Evolutionary conservation across 768 basidiomycete genomes (phyloP), one percentile per base, ranked within the genome.

Genomic region (Leccinum rimulosum): DNA sequence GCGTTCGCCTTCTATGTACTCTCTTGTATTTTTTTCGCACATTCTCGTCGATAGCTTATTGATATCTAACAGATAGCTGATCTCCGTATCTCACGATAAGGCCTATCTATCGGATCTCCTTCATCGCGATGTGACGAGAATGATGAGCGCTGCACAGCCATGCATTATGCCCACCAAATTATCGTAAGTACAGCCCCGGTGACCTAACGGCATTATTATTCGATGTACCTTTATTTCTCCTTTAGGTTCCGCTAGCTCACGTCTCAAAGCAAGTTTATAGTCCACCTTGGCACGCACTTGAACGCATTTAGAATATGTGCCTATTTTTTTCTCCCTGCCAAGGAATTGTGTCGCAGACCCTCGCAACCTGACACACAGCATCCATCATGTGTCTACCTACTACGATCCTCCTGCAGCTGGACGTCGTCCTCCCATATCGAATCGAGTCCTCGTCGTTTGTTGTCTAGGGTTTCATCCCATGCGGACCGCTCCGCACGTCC

Each of bases 121-220:
- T 52, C 14, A 35, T 17, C 45, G 12, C 17, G 7, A 28, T 22
- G 25, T 56, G 56, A 57, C 56, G 31, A 50, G 57, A 65, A 47
- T 59, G 63, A 62, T 66, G 38, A 40, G 38, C 38, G 38, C 38
- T n/a, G 38, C 38, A 40, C 38, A 40, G 38, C 38, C 38, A 38
- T 38, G 38, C 52, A 56, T 30, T 43, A 48, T 50, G 9, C n/a
- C 40, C 40, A 19, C 40, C n/a, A 30, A 50, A 50, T 50, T 50
- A 12, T 50, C 36, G 36, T n/a, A n/a, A n/a, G n/a, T 15, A 36
- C 36, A 17, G 27, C 15, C 49, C 28, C 27, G 33, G 33, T 12
- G 12, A 25, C 28, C 2, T 25, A 30, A 50, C n/a, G 45, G 45
- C 45, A 30, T 50, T 50, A n/a, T 50, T 50, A 25, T 40, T 40